Evolutionary conservation across 192 early-diverging fungal species (phyloP).

Genomic region (Coemansia sp.): DNA sequence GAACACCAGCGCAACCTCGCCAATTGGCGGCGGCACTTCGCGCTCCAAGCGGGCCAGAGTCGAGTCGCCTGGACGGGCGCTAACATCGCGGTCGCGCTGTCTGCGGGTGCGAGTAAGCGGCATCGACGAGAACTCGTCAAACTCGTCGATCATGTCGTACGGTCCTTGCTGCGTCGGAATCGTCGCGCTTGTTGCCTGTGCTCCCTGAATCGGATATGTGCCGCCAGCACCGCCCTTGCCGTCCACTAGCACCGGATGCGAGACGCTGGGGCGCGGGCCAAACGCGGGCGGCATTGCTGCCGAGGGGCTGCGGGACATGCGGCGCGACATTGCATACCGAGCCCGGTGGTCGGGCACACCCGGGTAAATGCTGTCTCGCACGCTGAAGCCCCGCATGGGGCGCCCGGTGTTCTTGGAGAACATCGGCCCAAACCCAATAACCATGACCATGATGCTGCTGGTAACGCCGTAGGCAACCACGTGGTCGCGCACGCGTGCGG

Average conservation of each 20-base stretch:
- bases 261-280: slow-evolving; percentile 24
- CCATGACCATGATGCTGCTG: slow-evolving; percentile 83
- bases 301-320: slow-evolving; percentile 48
- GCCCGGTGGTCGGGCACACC: slow-evolving; percentile 46
- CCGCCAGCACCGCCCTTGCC: slow-evolving; percentile 12
- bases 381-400: slow-evolving; percentile 52
- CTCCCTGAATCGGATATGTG: slow-evolving; percentile 19
- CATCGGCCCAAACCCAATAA: slow-evolving; percentile 80
- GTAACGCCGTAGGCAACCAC: slow-evolving; percentile 79
- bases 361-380: slow-evolving; percentile 52
- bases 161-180: slow-evolving; percentile 16
- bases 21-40: slow-evolving; percentile 81
- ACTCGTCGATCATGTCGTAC: slow-evolving; percentile 42
- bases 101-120: slow-evolving; percentile 37
- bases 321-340: slow-evolving; percentile 43
- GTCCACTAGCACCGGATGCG: slow-evolving; percentile 17
- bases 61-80: slow-evolving; percentile 48
- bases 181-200: slow-evolving; percentile 6
- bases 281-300: slow-evolving; percentile 34
- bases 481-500: slow-evolving; percentile 81
- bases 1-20: slow-evolving; percentile 83
- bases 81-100: slow-evolving; percentile 47
- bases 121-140: slow-evolving; percentile 44
- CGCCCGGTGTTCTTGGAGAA: slow-evolving; percentile 57
- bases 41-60: slow-evolving; percentile 63